Evolutionary conservation across 805 yeast species (phyloP), one percentile per base, ranked within the genome.

Genomic region (Candida xiaguanensis): DNA sequence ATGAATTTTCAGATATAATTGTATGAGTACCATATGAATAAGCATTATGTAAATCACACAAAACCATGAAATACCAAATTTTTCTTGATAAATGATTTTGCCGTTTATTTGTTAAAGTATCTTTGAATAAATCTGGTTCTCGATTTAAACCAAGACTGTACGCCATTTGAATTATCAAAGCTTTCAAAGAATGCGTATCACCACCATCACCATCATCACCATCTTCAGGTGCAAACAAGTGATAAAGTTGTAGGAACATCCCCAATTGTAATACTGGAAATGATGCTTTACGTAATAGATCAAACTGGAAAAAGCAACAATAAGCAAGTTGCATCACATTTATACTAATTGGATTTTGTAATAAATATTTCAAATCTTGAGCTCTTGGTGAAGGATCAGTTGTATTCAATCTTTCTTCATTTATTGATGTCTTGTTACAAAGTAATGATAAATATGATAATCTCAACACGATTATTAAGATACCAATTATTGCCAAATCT

Each of bases 301-400:
- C 72, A 55, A 79, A 79, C 45, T 75, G 80, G 42, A 74, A 71
- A 33, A 80, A 52, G 48, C 85, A 79, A 44, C 67, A 53, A 42
- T 75, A 75, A 0, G 84, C 81, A 19, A 72, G 72, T 39, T 61
- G 69, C 23, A 75, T 63, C 12, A 59, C 63, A 16, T 70, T 70
- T 28, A 65, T 56, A 13, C 70, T 67, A 15, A 78, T 63, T 3
- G 80, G 80, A 41, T 72, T 60, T 1, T 56, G 49, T 37, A 75
- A 47, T 13, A 80, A 56, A 48, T 65, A 75, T 44, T 61, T 49
- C 53, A 57, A 47, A 40, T 49, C 52, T 38, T 55, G 64, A 1
- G 45, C 55, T 14, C 43, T 57, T 2, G 32, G 51, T 8, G 49
- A 54, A 17, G 52, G 56, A 41, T 54, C 58, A 3, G 43, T 28